Base-by-base conservation (phyloP, 306 rosid species). In the Urtica urens region DNA sequence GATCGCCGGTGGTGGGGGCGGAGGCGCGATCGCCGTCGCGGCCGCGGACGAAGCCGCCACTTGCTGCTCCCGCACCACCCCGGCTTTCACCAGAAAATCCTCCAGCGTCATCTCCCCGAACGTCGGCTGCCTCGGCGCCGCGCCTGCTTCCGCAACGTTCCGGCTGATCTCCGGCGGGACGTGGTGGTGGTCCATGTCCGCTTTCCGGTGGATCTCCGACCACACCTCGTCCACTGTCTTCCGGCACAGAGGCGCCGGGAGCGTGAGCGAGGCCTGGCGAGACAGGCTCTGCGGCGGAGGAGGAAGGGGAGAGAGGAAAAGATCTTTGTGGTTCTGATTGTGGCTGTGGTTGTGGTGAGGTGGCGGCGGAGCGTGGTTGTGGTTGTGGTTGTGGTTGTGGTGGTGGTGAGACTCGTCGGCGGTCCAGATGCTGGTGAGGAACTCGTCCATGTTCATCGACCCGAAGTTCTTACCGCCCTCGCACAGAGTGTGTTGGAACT, bases 371-470 rank as follows among this genome's bases (percentile, higher is more conserved):
- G 11, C n/a, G 16, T 41, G 40, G 7, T 14, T 30, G 0, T 13
- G 56, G 1, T 13, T 27, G 18, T 49, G 24, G 33, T 25, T 16
- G 4, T 16, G 15, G 21, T n/a, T 14, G 31, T 24, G 10, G 20
- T 18, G 14, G 11, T 35, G 40, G 7, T 35, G 90, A 48, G 77
- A 77, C 37, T 90, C 95, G 60, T 90, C 95, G 0, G 95, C 95
- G 3, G 65, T 90, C 97, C 97, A 90, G 1, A 90, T 79, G 58
- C 92, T 81, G 21, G 63, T 79, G 30, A 90, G 85, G 38, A 90
- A 84, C 76, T 84, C 97, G 49, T 90, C 97, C 97, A 90, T 90
- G 74, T 90, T 90, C 94, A 90, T 90, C 18, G 94, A 84, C 1
- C 95, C 95, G 2, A 90, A 81, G 23, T 84, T 78, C 76, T 81